Conservation (phyloP, 805 yeast species). For the Jamesozyma hellenica region DNA sequence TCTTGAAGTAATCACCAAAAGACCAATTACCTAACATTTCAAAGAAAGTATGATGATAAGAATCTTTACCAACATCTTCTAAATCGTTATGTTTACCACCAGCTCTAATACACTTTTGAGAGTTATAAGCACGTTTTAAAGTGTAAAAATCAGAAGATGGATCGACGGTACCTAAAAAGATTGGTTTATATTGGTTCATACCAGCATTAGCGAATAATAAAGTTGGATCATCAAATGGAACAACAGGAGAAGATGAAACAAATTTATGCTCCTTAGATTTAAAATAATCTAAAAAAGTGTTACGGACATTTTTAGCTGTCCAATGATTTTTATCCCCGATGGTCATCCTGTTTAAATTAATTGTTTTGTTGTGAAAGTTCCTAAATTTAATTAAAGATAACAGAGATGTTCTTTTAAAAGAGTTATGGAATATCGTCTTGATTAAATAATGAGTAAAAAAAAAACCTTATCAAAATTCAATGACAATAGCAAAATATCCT, state of each 20-base stretch:
- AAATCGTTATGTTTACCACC: slow-evolving; percentile 98
- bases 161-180: slow-evolving; percentile 93
- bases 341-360: slow-evolving; percentile 13
- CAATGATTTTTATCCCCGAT: slow-evolving; percentile 34
- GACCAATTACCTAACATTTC: slow-evolving; percentile 99
- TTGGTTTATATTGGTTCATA: slow-evolving; percentile 98
- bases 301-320: slow-evolving; percentile 54
- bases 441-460: too few species aligned
- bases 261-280: slow-evolving; percentile 58
- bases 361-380: background rate
- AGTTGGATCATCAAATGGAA: slow-evolving; percentile 97
- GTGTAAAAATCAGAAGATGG: slow-evolving; percentile 81
- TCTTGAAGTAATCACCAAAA: slow-evolving; percentile 95
- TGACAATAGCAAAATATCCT: too few species aligned
- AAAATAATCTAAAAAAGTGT: slow-evolving; percentile 78
- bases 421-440: slow-evolving; percentile 1
- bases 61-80: slow-evolving; percentile 97
- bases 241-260: slow-evolving; percentile 88
- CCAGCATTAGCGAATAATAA: slow-evolving; percentile 96
- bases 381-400: slow-evolving; percentile 1
- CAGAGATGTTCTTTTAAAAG: background rate
- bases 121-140: slow-evolving; percentile 83
- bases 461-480: too few species aligned
- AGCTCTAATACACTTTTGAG: slow-evolving; percentile 98
- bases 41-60: slow-evolving; percentile 96